phyloP scores from a whole-genome alignment of 768 basidiomycete species.

The Leucocoprinus birnbaumii region DNA sequence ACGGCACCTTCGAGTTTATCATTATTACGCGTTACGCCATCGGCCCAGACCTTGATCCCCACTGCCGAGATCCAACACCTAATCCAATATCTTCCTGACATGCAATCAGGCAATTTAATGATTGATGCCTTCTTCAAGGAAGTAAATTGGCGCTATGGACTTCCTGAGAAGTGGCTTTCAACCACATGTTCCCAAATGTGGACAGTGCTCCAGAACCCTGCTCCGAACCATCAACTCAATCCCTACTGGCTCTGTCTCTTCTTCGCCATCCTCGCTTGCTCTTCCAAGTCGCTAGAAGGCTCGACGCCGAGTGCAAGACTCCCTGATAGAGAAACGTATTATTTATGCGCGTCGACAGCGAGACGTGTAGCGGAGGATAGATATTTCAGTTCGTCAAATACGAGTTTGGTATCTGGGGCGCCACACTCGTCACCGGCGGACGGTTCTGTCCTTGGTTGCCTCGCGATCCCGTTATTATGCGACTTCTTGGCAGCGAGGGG shows the following conservation, averaged over 20 bases:
- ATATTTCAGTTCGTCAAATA: constrained; percentile 33
- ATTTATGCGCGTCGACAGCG: constrained; percentile 42
- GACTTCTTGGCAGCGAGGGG: constrained; percentile 45
- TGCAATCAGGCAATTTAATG: constrained; percentile 29
- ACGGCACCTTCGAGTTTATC: constrained; percentile 17
- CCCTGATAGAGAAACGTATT: constrained; percentile 26
- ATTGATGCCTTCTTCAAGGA: constrained; percentile 39
- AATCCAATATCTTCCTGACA: constrained; percentile 29
- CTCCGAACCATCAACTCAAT: constrained; percentile 36
- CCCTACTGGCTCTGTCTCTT: constrained; percentile 48
- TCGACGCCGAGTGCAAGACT: constrained; percentile 12
- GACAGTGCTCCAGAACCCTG: constrained; percentile 30
- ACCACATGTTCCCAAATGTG: constrained; percentile 43
- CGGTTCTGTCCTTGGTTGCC: constrained; percentile 43
- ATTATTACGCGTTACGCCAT: neutral
- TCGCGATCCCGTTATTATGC: constrained; percentile 42
- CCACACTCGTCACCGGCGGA: constrained; percentile 33
- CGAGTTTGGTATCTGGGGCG: constrained; percentile 25
- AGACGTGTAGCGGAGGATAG: constrained; percentile 43
- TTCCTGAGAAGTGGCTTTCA: constrained; percentile 47
- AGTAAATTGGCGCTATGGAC: constrained; percentile 49
- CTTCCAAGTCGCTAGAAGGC: constrained; percentile 26
- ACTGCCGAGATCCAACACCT: constrained; percentile 27
- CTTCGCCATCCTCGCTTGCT: constrained; percentile 45
- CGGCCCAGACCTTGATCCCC: constrained; percentile 4